Base-by-base conservation (phyloP, 371 early-diverging fungal species). In the Actinomortierella wolfii region DNA sequence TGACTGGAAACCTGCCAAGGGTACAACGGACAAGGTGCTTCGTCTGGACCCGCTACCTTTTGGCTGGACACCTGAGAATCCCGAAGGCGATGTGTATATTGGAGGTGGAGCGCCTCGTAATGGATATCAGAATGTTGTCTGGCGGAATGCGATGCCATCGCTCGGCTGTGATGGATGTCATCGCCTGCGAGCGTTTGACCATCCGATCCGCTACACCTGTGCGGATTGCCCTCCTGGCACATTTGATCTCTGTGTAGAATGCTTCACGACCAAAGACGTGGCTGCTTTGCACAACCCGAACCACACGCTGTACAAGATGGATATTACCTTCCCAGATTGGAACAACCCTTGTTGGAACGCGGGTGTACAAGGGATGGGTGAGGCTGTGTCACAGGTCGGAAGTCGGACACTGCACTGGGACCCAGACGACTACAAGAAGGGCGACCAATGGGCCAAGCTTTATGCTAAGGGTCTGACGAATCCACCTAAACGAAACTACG, bases 121-220 rank as follows among this genome's bases (percentile, higher is more conserved):
- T 28, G 51, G 51, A 14, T 51, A 51, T 9, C 51, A 51, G 34
- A 51, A 51, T 18, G 51, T 51, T 17, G 15, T 25, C 1, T 51
- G 51, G 51, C 14, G 28, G 4, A 24, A 51, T 18, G 51, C 51
- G 17, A 26, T 51, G n/a, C 51, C 34, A 17, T 24, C 24, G 28
- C 51, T 51, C n/a, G n/a, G n/a, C 2, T 51, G 51, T n/a, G 51
- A 51, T 17, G 51, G 51, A 1, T 51, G 51, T 28, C n/a, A 51
- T 21, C 24, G 28, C 24, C 14, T 5, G n/a, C 28, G n/a, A 8
- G 51, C 51, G 15, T 51, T 51, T 18, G 29, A n/a, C 17, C n/a
- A 2, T n/a, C 51, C n/a, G 29, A 34, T 51, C 18, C 51, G 51
- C n/a, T 51, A 51, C 29, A 51, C 51, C 17, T 51, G 51, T 14